Conservation (phyloP, 371 early-diverging fungal genomes). For the Phascolomyces articulosus region DNA sequence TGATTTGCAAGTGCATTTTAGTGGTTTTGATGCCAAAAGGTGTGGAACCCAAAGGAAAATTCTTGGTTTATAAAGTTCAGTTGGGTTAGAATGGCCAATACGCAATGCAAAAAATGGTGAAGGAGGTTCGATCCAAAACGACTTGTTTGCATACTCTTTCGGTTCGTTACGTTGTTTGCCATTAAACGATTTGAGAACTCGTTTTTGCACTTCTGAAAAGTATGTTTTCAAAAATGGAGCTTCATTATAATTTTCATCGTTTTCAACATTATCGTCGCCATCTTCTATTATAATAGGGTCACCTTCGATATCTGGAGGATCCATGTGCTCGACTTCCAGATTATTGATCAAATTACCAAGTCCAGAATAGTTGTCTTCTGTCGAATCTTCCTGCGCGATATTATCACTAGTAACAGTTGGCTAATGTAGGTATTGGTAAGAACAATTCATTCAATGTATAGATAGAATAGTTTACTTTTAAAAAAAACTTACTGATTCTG, state of each 20-base stretch:
- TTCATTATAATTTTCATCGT: background rate
- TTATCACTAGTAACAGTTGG: too few relatives aligned
- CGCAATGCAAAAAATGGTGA: constrained; percentile 13
- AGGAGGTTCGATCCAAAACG: constrained; percentile 11
- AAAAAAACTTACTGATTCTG: too few relatives aligned
- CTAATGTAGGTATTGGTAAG: too few relatives aligned
- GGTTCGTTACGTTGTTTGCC: background rate
- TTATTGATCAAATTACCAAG: too few relatives aligned
- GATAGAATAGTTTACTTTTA: too few relatives aligned
- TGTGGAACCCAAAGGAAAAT: constrained; percentile 15
- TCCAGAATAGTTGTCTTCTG: too few relatives aligned
- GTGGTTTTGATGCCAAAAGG: background rate
- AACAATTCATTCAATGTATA: too few relatives aligned
- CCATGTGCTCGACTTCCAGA: too few relatives aligned
- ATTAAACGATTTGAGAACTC: background rate
- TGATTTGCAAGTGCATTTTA: background rate
- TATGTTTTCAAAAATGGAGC: background rate
- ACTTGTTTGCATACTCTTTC: background rate
- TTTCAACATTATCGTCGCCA: too few relatives aligned
- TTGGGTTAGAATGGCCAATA: background rate
- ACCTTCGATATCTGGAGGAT: too few relatives aligned
- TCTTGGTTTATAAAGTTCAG: background rate
- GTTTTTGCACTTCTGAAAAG: background rate
- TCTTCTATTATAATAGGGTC: too few relatives aligned
- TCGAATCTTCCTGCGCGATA: too few relatives aligned